A percentile compares a stretch with the other conserved stretches of the same genome.
These are phyloP conservation scores for Fusarium sp. DNA, from an alignment of 2,329 filamentous ascomycete species.

Conservation along the genomic window DNA sequence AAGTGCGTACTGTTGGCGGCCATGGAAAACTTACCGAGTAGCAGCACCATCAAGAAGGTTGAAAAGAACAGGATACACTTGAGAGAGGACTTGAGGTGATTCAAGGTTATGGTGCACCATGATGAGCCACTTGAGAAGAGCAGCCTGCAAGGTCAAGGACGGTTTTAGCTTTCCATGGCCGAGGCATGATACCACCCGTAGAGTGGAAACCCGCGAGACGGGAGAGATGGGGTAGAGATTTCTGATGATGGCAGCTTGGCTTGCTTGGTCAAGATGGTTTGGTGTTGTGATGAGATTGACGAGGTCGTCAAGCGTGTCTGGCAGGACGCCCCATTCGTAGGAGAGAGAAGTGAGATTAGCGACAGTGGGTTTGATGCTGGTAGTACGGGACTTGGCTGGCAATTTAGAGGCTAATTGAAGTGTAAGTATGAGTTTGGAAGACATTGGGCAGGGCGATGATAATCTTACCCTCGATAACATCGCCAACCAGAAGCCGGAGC, in stretches of 20 bases:
- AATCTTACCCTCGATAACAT: constrained; percentile 50
- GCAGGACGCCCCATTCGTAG: constrained; percentile 76
- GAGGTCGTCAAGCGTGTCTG: constrained; percentile 69
- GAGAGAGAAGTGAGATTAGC: constrained; percentile 71
- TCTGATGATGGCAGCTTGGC: constrained; percentile 74
- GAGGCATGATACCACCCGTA: constrained; percentile 77
- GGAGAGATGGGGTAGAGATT: constrained; percentile 79
- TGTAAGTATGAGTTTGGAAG: neutral
- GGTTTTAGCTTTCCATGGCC: constrained; percentile 83
- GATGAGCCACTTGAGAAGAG: constrained; percentile 82
- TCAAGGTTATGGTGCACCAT: constrained; percentile 80
- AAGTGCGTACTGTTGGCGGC: neutral
- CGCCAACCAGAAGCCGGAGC: constrained; percentile 50
- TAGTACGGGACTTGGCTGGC: constrained; percentile 73
- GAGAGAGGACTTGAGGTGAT: constrained; percentile 71
- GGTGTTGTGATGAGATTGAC: constrained; percentile 75
- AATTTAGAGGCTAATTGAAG: constrained; percentile 63
- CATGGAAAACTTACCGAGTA: constrained; percentile 65
- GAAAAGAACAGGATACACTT: constrained; percentile 81
- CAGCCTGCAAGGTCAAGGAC: constrained; percentile 75
- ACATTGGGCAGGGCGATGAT: neutral
- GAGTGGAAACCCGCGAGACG: constrained; percentile 69
- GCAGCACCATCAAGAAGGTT: constrained; percentile 85
- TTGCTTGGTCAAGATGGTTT: constrained; percentile 81
- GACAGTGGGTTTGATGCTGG: constrained; percentile 72